Base-by-base conservation (phyloP, 2,329 filamentous ascomycete species). In the Polychaeton citri region DNA sequence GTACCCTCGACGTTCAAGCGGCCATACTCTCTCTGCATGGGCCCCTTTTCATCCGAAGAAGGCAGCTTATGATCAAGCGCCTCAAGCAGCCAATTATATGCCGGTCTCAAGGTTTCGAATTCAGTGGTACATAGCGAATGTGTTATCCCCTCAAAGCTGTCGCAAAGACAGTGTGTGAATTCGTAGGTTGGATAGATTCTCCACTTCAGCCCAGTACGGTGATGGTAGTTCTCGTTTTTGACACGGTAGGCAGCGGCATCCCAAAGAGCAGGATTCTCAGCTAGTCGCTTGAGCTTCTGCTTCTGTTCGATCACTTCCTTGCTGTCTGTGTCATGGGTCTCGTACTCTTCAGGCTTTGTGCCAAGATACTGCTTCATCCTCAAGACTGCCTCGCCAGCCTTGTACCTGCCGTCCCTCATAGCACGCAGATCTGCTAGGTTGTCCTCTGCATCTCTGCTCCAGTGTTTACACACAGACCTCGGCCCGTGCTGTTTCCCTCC, bases 181-280 rank as follows among this genome's bases (percentile, higher is more conserved):
- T 94, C 87, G 53, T 95, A 95, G 0, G 88, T 92, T 0, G 90
- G 90, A 57, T 94, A 95, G 43, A 95, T 93, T 59, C 77, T 80
- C 86, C 87, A 96, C 53, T 80, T 76, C 44, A 73, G 66, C 19
- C 82, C 84, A 0, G 87, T 93, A 21, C 83, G 74, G 59, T 84
- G 76, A 55, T 93, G 85, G 30, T 76, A 70, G 41, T 65, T 65
- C 48, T 82, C 76, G 50, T 80, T 73, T 42, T 85, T 71, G 37
- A 96, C 79, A 41, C 88, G 76, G 60, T 94, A 96, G 12, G 88
- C 88, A 2, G 83, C 82, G 36, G 94, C 63, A 66, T 96, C 88
- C 88, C 88, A 95, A 82, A 94, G 87, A 60, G 93, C 84, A 5
- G 87, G 86, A 57, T 95, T 95, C 19, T 80, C 79, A 49, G 80